Evolutionary conservation across 805 yeast species (phyloP).

Genomic region (Grigorovia humatica): DNA sequence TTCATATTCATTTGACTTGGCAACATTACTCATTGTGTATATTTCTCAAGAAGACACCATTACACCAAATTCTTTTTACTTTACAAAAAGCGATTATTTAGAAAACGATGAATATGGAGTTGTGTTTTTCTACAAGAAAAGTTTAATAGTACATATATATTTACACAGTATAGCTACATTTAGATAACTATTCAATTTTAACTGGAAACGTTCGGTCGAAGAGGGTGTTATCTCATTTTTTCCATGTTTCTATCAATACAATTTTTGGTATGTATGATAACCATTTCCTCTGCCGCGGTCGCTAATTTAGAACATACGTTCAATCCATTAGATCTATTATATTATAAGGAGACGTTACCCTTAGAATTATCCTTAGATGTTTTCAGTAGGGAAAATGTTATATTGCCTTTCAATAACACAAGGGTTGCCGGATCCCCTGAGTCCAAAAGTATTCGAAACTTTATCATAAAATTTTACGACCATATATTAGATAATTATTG

Average conservation of each 20-base stretch:
- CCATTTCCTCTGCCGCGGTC: background rate
- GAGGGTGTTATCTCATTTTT: background rate
- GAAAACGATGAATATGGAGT: no score
- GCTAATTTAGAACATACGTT: background rate
- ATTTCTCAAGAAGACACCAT: no score
- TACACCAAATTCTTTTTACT: no score
- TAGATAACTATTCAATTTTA: no score
- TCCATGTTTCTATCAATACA: background rate
- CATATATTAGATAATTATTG: constrained; percentile 17
- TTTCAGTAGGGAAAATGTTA: constrained; percentile 6
- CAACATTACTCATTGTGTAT: no score
- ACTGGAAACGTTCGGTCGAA: no score
- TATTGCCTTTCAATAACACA: constrained; percentile 30
- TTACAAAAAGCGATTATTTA: no score
- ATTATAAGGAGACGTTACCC: constrained; percentile 1
- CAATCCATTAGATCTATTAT: background rate
- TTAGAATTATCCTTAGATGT: constrained; percentile 4
- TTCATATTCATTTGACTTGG: no score
- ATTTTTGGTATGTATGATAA: background rate
- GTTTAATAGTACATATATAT: no score
- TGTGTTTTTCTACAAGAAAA: no score
- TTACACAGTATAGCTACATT: no score
- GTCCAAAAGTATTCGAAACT: constrained; percentile 30
- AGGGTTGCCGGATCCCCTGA: constrained; percentile 36
- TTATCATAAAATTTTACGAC: constrained; percentile 29